Percentiles rank a stretch among this genome's conserved stretches.
phyloP scores from a whole-genome alignment of 208 protist species.

The Eutreptiella sp. region DNA sequence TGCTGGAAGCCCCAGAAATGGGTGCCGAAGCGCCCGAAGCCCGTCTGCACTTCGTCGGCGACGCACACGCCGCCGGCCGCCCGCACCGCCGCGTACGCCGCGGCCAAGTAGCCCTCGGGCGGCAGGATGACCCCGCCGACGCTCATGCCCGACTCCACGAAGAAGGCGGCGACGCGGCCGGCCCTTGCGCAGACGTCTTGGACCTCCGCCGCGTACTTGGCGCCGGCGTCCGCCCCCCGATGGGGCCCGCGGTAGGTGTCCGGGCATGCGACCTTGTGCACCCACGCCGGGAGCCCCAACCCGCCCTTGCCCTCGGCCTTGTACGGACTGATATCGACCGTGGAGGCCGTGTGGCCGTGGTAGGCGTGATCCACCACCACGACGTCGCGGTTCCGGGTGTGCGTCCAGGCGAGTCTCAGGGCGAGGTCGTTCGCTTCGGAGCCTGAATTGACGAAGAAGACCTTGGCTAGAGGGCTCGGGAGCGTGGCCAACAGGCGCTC shows the following conservation, averaged over 20 bases:
- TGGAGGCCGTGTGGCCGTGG: constrained; percentile 34
- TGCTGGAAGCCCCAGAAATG: constrained; percentile 58
- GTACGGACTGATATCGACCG: constrained; percentile 7
- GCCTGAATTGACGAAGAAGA: constrained; percentile 70
- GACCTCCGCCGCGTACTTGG: constrained; percentile 32
- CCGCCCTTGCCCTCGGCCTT: constrained; percentile 19
- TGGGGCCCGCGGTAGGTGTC: constrained; percentile 24
- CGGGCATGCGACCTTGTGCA: constrained; percentile 11
- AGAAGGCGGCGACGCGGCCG: constrained; percentile 24
- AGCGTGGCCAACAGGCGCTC: constrained; percentile 37
- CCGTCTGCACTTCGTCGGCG: constrained; percentile 59
- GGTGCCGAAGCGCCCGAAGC: constrained; percentile 54
- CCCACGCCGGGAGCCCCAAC: not conserved
- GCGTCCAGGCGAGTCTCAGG: constrained; percentile 28
- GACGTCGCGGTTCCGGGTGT: constrained; percentile 27
- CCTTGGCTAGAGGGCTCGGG: constrained; percentile 32
- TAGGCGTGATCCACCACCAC: constrained; percentile 40
- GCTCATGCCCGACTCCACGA: constrained; percentile 33
- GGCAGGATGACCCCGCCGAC: constrained; percentile 43
- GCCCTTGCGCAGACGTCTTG: constrained; percentile 9
- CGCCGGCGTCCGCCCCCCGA: constrained; percentile 13
- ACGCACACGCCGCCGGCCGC: constrained; percentile 53
- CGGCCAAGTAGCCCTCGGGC: constrained; percentile 46
- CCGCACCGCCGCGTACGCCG: constrained; percentile 42
- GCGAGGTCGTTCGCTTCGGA: constrained; percentile 59